Evolutionary conservation across 2,329 filamentous ascomycete species (phyloP), one percentile per base, ranked within the genome.

Genomic region (Fusarium sp.): DNA sequence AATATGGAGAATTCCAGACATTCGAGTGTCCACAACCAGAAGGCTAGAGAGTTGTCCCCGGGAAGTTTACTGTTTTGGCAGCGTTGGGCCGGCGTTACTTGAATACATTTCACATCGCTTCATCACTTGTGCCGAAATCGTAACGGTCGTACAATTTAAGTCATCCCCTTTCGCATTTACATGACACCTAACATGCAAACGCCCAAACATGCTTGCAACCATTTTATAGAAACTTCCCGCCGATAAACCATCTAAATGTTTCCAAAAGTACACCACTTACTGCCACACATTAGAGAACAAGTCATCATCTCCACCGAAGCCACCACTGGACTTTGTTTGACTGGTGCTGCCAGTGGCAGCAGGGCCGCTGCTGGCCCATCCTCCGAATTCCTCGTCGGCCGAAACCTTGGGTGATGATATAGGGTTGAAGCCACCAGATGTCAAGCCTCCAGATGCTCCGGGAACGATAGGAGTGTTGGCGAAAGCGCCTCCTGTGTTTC

Each of bases 271-370:
- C 51, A 41, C 63, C 21, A 20, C n/a, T 21, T 80, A 98, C 82
- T 94, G 88, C 95, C 95, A 98, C 51, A 98, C 95, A 80, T 98
- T 98, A 32, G 92, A 94, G 81, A 98, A 98, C 75, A 98, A 80
- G 82, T 98, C 95, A 71, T 98, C 95, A 57, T 88, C 90, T 55
- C 86, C 88, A 21, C 87, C 89, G 72, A 90, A 88, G 16, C 87
- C 87, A 23, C 85, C 82, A 27, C 86, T 81, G 34, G 90, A 83
- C 80, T 92, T 81, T 16, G 80, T 77, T 25, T 79, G 79, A 48
- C 78, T 78, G 47, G 77, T 77, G 50, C 78, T 79, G 45, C 78
- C 78, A 21, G 82, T 76, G 32, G 80, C 77, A 1, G 80, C 77
- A 11, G 84, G 81, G 40, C 84, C 73, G 87, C 90, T 82, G 85